Conservation (phyloP, 2,329 filamentous ascomycete species). For the Aspergillus brasiliensis region DNA sequence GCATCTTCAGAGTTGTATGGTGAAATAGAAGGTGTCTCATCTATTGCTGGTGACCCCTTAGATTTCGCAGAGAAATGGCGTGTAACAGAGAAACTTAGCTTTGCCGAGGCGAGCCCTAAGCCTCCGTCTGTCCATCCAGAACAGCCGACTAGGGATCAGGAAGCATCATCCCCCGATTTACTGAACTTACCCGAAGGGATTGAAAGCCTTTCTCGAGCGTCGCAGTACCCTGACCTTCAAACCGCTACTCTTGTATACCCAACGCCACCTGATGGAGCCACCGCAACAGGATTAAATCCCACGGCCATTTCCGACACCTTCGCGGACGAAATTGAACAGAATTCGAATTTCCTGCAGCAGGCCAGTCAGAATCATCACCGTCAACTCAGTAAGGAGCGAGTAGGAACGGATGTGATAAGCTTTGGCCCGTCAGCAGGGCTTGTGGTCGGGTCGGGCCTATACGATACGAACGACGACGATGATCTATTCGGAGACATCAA, state of each 20-base stretch:
- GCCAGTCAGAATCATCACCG: constrained; percentile 17
- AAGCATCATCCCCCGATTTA: constrained; percentile 25
- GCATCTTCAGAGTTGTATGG: constrained; percentile 19
- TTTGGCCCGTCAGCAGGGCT: constrained; percentile 31
- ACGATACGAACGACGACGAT: constrained; percentile 50
- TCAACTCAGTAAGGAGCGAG: constrained; percentile 14
- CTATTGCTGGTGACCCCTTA: constrained; percentile 40
- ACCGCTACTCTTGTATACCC: constrained; percentile 52
- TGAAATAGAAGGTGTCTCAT: constrained; percentile 17
- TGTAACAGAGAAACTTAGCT: constrained; percentile 27
- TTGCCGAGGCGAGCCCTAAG: constrained; percentile 21
- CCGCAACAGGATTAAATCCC: constrained; percentile 33
- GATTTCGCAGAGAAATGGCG: constrained; percentile 48
- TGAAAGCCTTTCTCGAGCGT: constrained; percentile 43
- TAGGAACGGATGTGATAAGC: constrained; percentile 25
- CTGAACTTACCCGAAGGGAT: constrained; percentile 32
- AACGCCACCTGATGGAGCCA: constrained; percentile 55
- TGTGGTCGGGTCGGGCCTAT: constrained; percentile 42
- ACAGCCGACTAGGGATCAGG: constrained; percentile 27
- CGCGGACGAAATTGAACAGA: constrained; percentile 32
- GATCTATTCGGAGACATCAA: constrained; percentile 63
- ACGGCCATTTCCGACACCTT: constrained; percentile 33
- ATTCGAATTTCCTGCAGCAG: constrained; percentile 20
- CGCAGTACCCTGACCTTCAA: constrained; percentile 45
- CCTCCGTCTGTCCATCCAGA: constrained; percentile 22